Percentiles rank a stretch among this genome's conserved stretches.
These are phyloP conservation scores for Leucogyrophana mollusca DNA, from an alignment of 768 basidiomycete species.

Conservation along the genomic window DNA sequence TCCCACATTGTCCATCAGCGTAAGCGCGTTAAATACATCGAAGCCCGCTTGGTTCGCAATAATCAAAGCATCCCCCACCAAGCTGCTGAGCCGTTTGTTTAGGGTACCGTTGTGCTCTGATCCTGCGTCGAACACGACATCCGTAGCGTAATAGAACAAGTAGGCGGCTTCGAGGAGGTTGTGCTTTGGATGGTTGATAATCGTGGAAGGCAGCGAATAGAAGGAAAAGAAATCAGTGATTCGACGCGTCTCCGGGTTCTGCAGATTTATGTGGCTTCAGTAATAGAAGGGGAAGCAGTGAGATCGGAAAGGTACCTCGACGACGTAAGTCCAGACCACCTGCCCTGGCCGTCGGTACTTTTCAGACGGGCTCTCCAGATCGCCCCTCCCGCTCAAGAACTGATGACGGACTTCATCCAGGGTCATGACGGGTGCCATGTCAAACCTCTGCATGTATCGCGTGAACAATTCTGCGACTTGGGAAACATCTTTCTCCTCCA, in stretches of 20 bases:
- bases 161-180: conserved; percentile 87
- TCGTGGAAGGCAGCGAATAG: conserved; percentile 93
- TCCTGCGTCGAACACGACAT: conserved; percentile 60
- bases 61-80: conserved; percentile 80
- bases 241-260: conserved; percentile 80
- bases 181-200: conserved; percentile 76
- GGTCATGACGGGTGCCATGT: conserved; percentile 72
- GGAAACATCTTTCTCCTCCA: conserved; percentile 76
- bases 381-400: conserved; percentile 80
- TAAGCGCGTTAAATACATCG: conserved; percentile 95
- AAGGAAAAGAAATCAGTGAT: conserved; percentile 98
- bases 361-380: conserved; percentile 36
- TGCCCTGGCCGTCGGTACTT: conserved; percentile 62
- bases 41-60: conserved; percentile 84
- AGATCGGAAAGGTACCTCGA: conserved; percentile 60
- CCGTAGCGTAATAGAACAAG: conserved; percentile 92
- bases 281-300: background rate
- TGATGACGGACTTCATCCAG: conserved; percentile 84
- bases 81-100: conserved; percentile 63
- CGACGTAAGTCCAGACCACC: conserved; percentile 95
- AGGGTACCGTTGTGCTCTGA: conserved; percentile 62
- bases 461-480: conserved; percentile 69
- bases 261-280: conserved; percentile 2
- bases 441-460: conserved; percentile 83
- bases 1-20: conserved; percentile 88